Evolutionary conservation across 2,329 filamentous ascomycete species (phyloP), one percentile per base, ranked within the genome.

Genomic region (Lasiodiplodia sp.): DNA sequence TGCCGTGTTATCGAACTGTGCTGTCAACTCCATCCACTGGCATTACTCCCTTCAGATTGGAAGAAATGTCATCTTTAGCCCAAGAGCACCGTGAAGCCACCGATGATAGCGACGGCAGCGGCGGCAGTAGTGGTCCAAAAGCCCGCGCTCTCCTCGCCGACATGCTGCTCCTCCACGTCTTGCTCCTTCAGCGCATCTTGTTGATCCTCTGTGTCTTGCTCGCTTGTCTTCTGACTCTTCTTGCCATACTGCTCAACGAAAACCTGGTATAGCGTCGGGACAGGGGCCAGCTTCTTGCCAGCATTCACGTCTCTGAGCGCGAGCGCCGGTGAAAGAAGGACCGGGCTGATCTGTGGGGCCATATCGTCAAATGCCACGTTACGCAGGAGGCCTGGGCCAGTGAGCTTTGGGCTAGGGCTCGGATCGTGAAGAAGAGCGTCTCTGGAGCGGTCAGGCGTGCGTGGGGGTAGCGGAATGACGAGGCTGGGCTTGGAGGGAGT

Each of bases 341-440:
- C 10, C 21, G 38, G 56, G 23, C 37, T 60, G 21, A 12, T 14
- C 23, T 21, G 57, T 3, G 57, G 10, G 3, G 57, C 12, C 14
- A 25, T 14, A 5, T 37, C 53, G 25, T 12, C 14, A 6, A 10
- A 4, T 21, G 23, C 14, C 11, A 25, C 0, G 56, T 21, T 28
- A 5, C 57, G 38, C 23, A 38, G 23, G 37, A 14, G 21, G n/a
- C 57, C 57, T 5, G 21, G 21, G 14, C 57, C 23, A 3, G 38
- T 60, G 57, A 60, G 57, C 14, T 60, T 60, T 6, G 21, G 23
- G 38, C 16, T 60, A 23, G 38, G 57, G 14, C 18, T n/a, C 12
- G 6, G 55, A 2, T 57, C 55, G 16, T 57, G 31, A 12, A 10
- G 44, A 21, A 21, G 44, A 47, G 18, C n/a, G 44, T 11, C 8